These are phyloP conservation scores for Plasmodium fragile DNA, from an alignment of 169 alveolate species.

Conservation along the genomic window DNA sequence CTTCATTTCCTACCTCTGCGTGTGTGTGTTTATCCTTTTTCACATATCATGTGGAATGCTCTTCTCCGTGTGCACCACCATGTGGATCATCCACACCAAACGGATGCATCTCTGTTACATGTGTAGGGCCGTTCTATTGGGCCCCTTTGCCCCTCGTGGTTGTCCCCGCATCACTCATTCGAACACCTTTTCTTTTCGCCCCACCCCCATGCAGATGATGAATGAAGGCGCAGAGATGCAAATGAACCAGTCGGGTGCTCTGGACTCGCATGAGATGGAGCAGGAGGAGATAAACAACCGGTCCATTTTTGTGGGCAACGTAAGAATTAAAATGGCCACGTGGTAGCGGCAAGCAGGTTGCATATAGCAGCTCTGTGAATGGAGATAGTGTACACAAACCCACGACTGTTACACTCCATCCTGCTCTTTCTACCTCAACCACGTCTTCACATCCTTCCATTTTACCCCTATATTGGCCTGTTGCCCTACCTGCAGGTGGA, in stretches of 20 bases:
- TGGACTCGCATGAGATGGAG: constrained; percentile 70
- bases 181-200: background rate
- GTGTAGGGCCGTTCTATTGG: background rate
- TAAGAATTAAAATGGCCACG: constrained; percentile 17
- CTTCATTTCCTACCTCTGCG: no score
- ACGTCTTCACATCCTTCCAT: background rate
- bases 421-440: background rate
- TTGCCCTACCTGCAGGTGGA: constrained; percentile 87
- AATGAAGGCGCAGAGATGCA: constrained; percentile 76
- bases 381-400: background rate
- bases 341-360: background rate
- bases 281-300: constrained; percentile 86
- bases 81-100: background rate
- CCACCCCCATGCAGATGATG: constrained; percentile 47
- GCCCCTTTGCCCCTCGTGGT: background rate
- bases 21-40: background rate
- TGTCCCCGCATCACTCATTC: background rate
- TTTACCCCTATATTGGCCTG: background rate
- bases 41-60: background rate
- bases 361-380: background rate
- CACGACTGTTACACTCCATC: background rate
- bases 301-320: constrained; percentile 87
- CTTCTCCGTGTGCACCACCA: background rate
- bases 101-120: background rate
- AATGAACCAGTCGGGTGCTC: constrained; percentile 42